These are phyloP conservation scores for Postia placenta DNA, from an alignment of 768 basidiomycete genomes.

Conservation along the genomic window DNA sequence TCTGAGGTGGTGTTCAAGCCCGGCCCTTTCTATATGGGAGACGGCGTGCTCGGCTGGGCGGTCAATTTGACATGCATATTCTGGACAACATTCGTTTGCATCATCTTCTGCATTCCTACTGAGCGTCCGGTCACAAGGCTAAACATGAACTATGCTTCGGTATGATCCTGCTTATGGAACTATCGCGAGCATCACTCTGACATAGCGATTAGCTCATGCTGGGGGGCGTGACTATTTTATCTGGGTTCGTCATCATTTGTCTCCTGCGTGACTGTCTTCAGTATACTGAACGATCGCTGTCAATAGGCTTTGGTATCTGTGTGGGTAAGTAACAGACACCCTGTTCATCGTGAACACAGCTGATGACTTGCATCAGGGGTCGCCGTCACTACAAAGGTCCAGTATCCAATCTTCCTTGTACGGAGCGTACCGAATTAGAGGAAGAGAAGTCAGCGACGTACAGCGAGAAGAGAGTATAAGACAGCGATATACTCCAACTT, in stretches of 20 bases:
- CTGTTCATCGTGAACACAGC: background rate
- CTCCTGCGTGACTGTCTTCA: background rate
- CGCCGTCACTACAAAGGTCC: slow-evolving; percentile 21
- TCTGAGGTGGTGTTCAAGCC: slow-evolving; percentile 81
- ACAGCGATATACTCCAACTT: too few relatives aligned
- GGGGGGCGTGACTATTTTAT: slow-evolving; percentile 26
- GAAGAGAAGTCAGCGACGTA: background rate
- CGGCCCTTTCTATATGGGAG: slow-evolving; percentile 82
- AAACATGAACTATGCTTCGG: slow-evolving; percentile 80
- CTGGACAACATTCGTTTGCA: slow-evolving; percentile 63
- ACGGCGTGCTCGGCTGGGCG: slow-evolving; percentile 55
- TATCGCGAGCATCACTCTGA: too few relatives aligned
- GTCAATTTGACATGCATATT: slow-evolving; percentile 57
- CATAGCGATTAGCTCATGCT: slow-evolving; percentile 22
- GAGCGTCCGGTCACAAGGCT: slow-evolving; percentile 54
- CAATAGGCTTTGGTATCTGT: background rate
- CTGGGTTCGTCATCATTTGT: slow-evolving; percentile 23
- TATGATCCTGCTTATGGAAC: too few relatives aligned
- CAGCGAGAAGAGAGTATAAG: background rate
- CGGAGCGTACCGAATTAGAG: background rate
- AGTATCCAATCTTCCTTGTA: slow-evolving; percentile 15
- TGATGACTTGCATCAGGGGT: slow-evolving; percentile 6
- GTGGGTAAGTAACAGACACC: background rate
- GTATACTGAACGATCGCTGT: background rate
- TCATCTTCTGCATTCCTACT: slow-evolving; percentile 72